Evolutionary conservation across 1,139 yeast species (phyloP), one percentile per base, ranked within the genome.

Genomic region (Protomyces gravidus): DNA sequence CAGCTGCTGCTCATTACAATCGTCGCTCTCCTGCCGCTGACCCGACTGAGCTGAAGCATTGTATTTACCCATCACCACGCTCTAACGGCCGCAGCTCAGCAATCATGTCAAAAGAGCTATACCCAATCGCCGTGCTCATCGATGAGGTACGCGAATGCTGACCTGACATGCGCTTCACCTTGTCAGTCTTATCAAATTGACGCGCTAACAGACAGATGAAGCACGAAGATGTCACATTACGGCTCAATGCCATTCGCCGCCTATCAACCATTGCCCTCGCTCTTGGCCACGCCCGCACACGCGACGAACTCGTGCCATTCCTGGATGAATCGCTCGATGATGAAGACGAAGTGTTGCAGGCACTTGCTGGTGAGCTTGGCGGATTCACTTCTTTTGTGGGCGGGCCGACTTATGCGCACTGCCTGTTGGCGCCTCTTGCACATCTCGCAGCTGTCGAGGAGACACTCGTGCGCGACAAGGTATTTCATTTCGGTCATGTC

Each of bases 261-360:
- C 78, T 94, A 66, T 95, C 92, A 66, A 90, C 97, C 46, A 92
- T 94, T 70, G 96, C 97, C 50, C 77, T 89, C 63, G 98, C 98
- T 1, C 77, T 94, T 64, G 98, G 98, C 7, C 94, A 95, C 6
- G 96, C 89, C 71, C 81, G 98, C 70, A 88, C 97, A 17, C 80
- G 96, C 63, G 79, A 80, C 55, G 98, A 94, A 72, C 79, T 94
- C 69, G 78, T 94, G 63, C 97, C 97, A 39, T 92, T 92, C 71
- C 79, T 94, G 65, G 85, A 82, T 64, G 97, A 89, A 48, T 90
- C 97, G 9, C 96, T 92, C 67, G 99, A 92, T 68, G 99, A 94
- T 71, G 98, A 94, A 73, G 99, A 94, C 72, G 99, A 94, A 73
- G 96, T 94, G 6, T 85, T 92, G 72, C 89, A 97, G 1, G 94